These are phyloP conservation scores for Penicillium sp. DNA, from an alignment of 2,329 filamentous ascomycete species.

Conservation along the genomic window DNA sequence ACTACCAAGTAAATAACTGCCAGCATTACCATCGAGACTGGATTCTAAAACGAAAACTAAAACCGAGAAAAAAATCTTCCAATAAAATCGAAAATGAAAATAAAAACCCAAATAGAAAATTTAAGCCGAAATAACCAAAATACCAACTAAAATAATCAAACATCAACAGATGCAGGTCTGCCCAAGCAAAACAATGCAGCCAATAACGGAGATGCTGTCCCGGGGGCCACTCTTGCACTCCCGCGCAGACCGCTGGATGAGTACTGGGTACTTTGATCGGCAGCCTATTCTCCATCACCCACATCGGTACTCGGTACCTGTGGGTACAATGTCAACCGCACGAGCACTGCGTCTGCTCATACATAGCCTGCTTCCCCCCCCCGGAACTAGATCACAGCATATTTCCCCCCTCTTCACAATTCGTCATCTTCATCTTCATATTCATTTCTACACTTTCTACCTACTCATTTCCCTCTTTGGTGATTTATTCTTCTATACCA, in stretches of 20 bases:
- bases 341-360: slow-evolving; percentile 8
- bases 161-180: slow-evolving; percentile 20
- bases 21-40: neutral
- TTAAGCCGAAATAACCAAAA: neutral
- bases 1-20: neutral
- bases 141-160: slow-evolving; percentile 7
- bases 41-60: neutral
- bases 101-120: neutral
- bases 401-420: slow-evolving; percentile 7
- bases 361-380: slow-evolving; percentile 10
- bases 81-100: neutral
- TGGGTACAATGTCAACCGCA: slow-evolving; percentile 13
- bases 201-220: slow-evolving; percentile 16
- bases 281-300: slow-evolving; percentile 4
- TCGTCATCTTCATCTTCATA: slow-evolving; percentile 8
- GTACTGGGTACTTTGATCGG: slow-evolving; percentile 19
- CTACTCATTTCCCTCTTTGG: slow-evolving; percentile 6
- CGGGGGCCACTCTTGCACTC: slow-evolving; percentile 10
- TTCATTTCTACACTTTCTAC: neutral
- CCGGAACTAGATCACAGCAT: slow-evolving; percentile 10
- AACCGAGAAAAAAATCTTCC: neutral
- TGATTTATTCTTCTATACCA: slow-evolving; percentile 6
- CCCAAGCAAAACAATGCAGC: slow-evolving; percentile 76
- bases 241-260: slow-evolving; percentile 17
- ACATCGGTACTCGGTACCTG: slow-evolving; percentile 11